These are phyloP conservation scores for Boletus reticulatus DNA, from an alignment of 768 basidiomycete species.

Conservation along the genomic window DNA sequence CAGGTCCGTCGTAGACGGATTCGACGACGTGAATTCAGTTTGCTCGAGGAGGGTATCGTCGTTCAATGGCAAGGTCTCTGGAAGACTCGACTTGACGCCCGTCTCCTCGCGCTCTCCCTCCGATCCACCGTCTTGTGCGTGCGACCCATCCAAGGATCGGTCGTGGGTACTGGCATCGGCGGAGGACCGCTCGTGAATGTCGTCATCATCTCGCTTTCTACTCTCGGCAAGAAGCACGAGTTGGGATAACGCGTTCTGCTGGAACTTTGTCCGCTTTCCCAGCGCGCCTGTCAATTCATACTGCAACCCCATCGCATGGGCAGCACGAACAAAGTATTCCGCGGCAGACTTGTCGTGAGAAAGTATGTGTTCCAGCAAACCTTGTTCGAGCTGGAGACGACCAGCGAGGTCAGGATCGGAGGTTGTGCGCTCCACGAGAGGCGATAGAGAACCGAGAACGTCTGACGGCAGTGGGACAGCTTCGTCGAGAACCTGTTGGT, in stretches of 20 bases:
- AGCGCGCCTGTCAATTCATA: constrained; percentile 92
- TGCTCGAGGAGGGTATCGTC: constrained; percentile 96
- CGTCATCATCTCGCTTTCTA: constrained; percentile 39
- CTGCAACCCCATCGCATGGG: constrained; percentile 71
- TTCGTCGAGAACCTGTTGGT: constrained; percentile 80
- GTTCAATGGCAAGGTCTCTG: constrained; percentile 82
- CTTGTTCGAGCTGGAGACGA: constrained; percentile 69
- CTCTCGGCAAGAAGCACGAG: constrained; percentile 94
- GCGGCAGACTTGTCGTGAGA: constrained; percentile 75
- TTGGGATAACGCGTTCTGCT: constrained; percentile 80
- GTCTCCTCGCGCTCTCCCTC: neutral
- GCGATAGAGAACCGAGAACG: constrained; percentile 39
- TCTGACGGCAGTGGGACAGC: constrained; percentile 57
- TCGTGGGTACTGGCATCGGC: neutral
- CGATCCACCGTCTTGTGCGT: constrained; percentile 3
- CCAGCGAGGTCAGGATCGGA: constrained; percentile 65
- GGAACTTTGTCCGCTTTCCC: constrained; percentile 93
- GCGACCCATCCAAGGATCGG: constrained; percentile 7
- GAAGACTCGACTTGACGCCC: constrained; percentile 38
- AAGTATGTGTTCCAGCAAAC: constrained; percentile 75
- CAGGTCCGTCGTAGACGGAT: constrained; percentile 43
- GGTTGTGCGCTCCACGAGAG: constrained; percentile 39
- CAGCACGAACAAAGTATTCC: constrained; percentile 74
- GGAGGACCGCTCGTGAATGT: constrained; percentile 6
- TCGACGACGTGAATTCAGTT: constrained; percentile 85